phyloP scores from a whole-genome alignment of 176 grass and related monocot species.

The Luzula sylvatica region DNA sequence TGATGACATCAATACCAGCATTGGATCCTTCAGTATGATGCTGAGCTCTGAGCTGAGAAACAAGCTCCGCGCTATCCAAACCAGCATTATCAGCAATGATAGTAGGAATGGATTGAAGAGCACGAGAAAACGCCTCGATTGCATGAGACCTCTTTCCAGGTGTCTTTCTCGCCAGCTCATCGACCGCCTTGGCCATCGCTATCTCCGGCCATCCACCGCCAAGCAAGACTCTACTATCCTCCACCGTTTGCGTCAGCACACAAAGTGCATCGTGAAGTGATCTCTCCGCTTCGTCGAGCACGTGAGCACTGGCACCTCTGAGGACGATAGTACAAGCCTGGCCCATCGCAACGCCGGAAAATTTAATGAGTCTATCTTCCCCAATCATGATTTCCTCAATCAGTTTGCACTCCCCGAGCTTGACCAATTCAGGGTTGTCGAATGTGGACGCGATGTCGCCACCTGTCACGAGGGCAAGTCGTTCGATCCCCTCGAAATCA shows the following conservation, averaged over 20 bases:
- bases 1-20: conserved; percentile 74
- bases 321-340: conserved; percentile 95
- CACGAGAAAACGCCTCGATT: conserved; percentile 70
- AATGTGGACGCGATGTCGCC: conserved; percentile 97
- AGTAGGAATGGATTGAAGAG: conserved; percentile 78
- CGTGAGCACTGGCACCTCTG: conserved; percentile 81
- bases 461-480: conserved; percentile 77
- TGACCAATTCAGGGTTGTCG: conserved; percentile 89
- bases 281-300: conserved; percentile 89
- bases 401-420: conserved; percentile 85
- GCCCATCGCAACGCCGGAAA: conserved; percentile 76
- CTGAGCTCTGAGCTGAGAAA: conserved; percentile 94
- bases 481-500: conserved; percentile 92
- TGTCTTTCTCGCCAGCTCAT: conserved; percentile 73
- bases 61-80: conserved; percentile 71
- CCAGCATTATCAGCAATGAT: conserved; percentile 90
- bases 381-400: conserved; percentile 99
- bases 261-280: conserved; percentile 88
- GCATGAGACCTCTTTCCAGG: conserved; percentile 91
- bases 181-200: conserved; percentile 83
- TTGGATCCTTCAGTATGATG: conserved; percentile 67
- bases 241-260: conserved; percentile 85
- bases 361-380: conserved; percentile 81
- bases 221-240: conserved; percentile 70
- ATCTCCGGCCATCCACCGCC: conserved; percentile 98